Conservation (phyloP, 768 basidiomycete species). For the Harrya chromipes region DNA sequence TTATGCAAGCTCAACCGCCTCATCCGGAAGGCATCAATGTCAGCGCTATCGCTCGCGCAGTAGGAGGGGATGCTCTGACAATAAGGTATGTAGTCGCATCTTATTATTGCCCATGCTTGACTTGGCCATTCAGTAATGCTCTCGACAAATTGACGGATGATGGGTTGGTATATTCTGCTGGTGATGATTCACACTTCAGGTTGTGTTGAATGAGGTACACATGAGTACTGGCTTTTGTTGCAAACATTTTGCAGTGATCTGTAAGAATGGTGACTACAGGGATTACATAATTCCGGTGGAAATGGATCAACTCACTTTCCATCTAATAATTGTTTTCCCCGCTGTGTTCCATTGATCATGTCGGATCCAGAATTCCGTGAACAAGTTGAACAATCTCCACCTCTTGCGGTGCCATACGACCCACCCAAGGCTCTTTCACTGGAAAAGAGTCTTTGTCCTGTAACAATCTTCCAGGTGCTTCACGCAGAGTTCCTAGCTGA, state of each 20-base stretch:
- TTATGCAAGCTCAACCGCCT: conserved; percentile 48
- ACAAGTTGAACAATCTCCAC: not conserved
- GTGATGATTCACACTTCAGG: conserved; percentile 77
- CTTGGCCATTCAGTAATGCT: conserved; percentile 49
- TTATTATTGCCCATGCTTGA: not conserved
- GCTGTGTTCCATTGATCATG: conserved; percentile 1
- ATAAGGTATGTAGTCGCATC: conserved; percentile 52
- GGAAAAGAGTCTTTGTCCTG: conserved; percentile 36
- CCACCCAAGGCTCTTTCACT: not conserved
- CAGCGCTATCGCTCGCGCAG: conserved; percentile 61
- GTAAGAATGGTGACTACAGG: no score
- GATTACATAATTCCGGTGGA: conserved; percentile 6
- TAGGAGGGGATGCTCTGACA: conserved; percentile 53
- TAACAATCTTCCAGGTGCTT: conserved; percentile 54
- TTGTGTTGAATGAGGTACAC: conserved; percentile 37
- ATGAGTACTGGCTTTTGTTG: not conserved
- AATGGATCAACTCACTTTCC: no score
- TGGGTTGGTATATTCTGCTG: conserved; percentile 75
- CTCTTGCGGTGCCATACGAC: not conserved
- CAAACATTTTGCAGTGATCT: no score
- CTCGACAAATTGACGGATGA: conserved; percentile 78
- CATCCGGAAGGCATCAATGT: conserved; percentile 72
- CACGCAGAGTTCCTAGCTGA: conserved; percentile 37
- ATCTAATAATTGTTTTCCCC: no score
- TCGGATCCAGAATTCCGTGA: conserved; percentile 5